A percentile compares a stretch with the other conserved stretches of the same genome.
Conservation (phyloP, 441 rosid genomes). For the Gossypium gossypioides region DNA sequence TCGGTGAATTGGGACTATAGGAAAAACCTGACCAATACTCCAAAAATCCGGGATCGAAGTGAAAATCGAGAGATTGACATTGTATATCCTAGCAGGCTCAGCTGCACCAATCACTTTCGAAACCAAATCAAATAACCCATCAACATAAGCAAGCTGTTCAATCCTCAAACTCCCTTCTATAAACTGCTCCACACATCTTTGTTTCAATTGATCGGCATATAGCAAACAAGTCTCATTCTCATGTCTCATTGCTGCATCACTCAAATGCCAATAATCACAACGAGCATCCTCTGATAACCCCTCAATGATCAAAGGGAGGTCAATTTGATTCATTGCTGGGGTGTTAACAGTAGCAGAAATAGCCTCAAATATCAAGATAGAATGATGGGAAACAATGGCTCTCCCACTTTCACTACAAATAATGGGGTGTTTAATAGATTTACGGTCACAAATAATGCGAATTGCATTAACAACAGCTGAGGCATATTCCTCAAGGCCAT, state of each 20-base stretch:
- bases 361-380: conserved; percentile 80
- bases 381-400: conserved; percentile 88
- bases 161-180: conserved; percentile 71
- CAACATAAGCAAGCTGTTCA: conserved; percentile 77
- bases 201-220: conserved; percentile 70
- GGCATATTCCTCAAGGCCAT: conserved; percentile 73
- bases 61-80: conserved; percentile 74
- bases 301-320: conserved; percentile 41
- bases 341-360: conserved; percentile 33
- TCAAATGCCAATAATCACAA: conserved; percentile 40
- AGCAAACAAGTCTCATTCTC: conserved; percentile 57
- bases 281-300: conserved; percentile 50
- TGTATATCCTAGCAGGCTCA: conserved; percentile 55
- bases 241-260: conserved; percentile 48
- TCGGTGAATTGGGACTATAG: conserved; percentile 79
- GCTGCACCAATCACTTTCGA: conserved; percentile 43
- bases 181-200: conserved; percentile 67
- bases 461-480: conserved; percentile 71
- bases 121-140: conserved; percentile 69
- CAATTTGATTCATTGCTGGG: conserved; percentile 22
- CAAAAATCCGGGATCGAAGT: conserved; percentile 97
- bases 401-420: conserved; percentile 90
- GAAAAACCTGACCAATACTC: conserved; percentile 91
- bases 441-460: conserved; percentile 56
- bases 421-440: conserved; percentile 67